Conservation (phyloP, 192 early-diverging fungal genomes). For the Coemansia sp. region DNA sequence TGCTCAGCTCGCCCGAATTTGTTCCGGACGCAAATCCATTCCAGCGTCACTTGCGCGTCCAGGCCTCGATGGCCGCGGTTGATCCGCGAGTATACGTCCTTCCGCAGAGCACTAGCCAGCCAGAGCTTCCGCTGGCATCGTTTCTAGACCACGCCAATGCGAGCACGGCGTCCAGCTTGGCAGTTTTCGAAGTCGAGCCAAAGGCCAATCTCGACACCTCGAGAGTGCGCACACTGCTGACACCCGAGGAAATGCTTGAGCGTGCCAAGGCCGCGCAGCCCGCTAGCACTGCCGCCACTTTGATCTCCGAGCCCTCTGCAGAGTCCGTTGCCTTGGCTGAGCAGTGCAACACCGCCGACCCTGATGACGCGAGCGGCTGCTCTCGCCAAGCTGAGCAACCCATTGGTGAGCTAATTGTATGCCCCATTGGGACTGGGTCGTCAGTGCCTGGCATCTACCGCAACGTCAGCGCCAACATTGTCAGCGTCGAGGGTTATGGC, state of each 20-base stretch:
- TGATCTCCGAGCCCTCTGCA: not conserved
- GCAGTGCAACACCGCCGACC: not conserved
- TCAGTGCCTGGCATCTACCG: constrained; percentile 88
- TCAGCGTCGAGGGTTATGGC: constrained; percentile 66
- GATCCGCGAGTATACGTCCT: constrained; percentile 69
- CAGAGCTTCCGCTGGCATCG: constrained; percentile 35
- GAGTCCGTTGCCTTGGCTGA: not conserved
- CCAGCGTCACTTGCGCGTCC: constrained; percentile 65
- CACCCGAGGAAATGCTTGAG: constrained; percentile 32
- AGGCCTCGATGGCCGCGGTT: constrained; percentile 68
- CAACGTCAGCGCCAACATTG: constrained; percentile 87
- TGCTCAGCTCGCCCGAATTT: constrained; percentile 71
- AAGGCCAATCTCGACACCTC: constrained; percentile 57
- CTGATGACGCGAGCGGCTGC: not conserved
- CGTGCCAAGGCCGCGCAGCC: not conserved
- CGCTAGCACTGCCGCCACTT: not conserved
- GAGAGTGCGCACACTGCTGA: constrained; percentile 20
- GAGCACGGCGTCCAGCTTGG: constrained; percentile 36
- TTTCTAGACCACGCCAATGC: constrained; percentile 19
- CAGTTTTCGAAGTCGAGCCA: constrained; percentile 67
- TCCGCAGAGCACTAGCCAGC: constrained; percentile 63
- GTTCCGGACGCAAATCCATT: constrained; percentile 70
- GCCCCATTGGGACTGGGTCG: constrained; percentile 91
- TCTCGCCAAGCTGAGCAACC: not conserved
- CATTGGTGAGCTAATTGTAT: constrained; percentile 36